Conservation (phyloP, 805 yeast genomes). For the Barnettozyma sp. region DNA sequence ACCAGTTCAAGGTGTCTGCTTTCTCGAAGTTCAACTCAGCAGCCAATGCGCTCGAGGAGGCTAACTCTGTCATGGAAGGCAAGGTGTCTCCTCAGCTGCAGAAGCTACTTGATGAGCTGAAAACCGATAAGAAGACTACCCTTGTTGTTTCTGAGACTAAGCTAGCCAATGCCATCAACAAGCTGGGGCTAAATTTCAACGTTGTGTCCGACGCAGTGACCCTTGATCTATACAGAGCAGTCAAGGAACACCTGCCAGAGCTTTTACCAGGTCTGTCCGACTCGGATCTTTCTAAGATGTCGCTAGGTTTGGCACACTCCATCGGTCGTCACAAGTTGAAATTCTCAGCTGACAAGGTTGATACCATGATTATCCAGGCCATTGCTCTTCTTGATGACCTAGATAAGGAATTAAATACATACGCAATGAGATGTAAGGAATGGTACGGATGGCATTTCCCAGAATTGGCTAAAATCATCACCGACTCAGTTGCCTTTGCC, state of each 20-base stretch:
- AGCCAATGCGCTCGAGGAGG: conserved; percentile 93
- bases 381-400: conserved; percentile 93
- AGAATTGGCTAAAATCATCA: conserved; percentile 93
- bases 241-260: conserved; percentile 90
- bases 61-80: conserved; percentile 87
- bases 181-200: conserved; percentile 78
- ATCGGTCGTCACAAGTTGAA: conserved; percentile 97
- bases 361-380: conserved; percentile 98
- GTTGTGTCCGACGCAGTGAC: conserved; percentile 95
- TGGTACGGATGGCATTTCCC: conserved; percentile 99
- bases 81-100: conserved; percentile 82
- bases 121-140: conserved; percentile 76
- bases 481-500: conserved; percentile 94
- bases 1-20: conserved; percentile 90
- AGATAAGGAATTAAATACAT: conserved; percentile 96
- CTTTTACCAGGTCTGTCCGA: conserved; percentile 90
- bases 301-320: conserved; percentile 97
- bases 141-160: conserved; percentile 92
- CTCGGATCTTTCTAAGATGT: conserved; percentile 83
- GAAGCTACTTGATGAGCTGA: conserved; percentile 65
- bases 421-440: conserved; percentile 98
- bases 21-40: conserved; percentile 93
- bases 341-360: conserved; percentile 97
- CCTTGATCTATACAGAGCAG: conserved; percentile 89
- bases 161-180: conserved; percentile 93